Conservation (phyloP, 2,329 filamentous ascomycete genomes). For the Tolypocladium tundrense region DNA sequence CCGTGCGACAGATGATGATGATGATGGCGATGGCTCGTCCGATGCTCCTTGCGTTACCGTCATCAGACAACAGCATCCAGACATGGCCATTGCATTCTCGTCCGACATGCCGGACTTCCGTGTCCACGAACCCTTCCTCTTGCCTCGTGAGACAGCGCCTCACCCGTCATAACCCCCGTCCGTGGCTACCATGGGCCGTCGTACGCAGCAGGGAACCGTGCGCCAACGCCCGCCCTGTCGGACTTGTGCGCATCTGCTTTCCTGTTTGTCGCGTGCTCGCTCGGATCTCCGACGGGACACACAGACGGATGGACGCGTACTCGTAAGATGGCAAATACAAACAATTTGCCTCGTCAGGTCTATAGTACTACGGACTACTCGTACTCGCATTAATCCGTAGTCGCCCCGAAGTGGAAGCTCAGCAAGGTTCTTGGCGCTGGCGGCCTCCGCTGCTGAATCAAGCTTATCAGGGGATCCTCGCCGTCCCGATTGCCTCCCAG, state of each 20-base stretch:
- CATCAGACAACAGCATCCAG: background rate
- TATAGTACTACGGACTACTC: background rate
- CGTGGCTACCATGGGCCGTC: background rate
- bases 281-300: too few species aligned
- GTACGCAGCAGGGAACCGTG: background rate
- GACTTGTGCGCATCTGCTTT: too few species aligned
- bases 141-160: background rate
- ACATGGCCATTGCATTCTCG: background rate
- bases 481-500: too few species aligned
- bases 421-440: background rate
- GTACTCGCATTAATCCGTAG: background rate
- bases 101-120: background rate
- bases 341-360: too few species aligned
- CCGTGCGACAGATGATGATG: background rate
- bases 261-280: too few species aligned
- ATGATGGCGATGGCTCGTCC: background rate
- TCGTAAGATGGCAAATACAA: background rate
- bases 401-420: background rate
- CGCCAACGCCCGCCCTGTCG: too few species aligned
- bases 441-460: background rate
- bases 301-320: too few species aligned
- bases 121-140: background rate
- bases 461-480: background rate
- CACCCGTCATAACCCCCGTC: background rate
- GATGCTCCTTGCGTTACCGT: background rate